Evolutionary conservation across 2,329 filamentous ascomycete genomes (phyloP).

Genomic region (Mycocentrospora acerina): DNA sequence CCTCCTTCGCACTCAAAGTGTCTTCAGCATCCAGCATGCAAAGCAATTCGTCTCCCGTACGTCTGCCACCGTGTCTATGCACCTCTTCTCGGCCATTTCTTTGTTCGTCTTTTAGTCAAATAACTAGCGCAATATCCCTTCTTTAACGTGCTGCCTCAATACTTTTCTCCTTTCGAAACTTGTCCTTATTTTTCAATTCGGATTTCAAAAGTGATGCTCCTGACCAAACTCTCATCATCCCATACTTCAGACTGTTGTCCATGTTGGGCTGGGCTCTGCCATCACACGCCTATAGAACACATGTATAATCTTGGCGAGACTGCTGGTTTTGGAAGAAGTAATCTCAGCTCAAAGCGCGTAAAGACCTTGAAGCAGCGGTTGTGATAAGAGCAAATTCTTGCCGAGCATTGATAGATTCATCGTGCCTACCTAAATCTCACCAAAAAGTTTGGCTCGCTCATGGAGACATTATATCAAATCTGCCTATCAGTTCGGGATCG

Average conservation of each 20-base stretch:
- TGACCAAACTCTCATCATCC: constrained; percentile 7
- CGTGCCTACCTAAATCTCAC: constrained; percentile 1
- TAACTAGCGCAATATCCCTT: constrained; percentile 1
- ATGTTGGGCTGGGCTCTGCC: constrained; percentile 15
- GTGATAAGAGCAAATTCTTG: constrained; percentile 1
- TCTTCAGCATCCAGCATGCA: constrained; percentile 1
- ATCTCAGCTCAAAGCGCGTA: constrained; percentile 22
- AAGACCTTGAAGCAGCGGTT: constrained; percentile 13
- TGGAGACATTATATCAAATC: constrained; percentile 8
- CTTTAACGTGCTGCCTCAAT: constrained; percentile 6
- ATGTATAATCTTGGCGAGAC: constrained; percentile 13
- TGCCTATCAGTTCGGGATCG: constrained; percentile 2
- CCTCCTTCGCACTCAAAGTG: background rate
- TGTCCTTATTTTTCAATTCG: constrained; percentile 4
- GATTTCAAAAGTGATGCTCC: constrained; percentile 2
- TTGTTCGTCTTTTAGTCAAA: constrained; percentile 5
- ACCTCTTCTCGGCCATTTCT: background rate
- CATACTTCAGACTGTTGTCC: constrained; percentile 16
- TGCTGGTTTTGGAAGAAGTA: constrained; percentile 12
- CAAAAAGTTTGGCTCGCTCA: constrained; percentile 7
- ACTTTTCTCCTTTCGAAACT: constrained; percentile 1
- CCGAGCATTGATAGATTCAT: constrained; percentile 4
- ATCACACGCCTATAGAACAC: constrained; percentile 20
- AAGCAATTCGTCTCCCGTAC: constrained; percentile 4
- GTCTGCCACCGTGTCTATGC: constrained; percentile 7